Percentiles rank a stretch among this genome's conserved stretches.
phyloP scores from a whole-genome alignment of 768 basidiomycete species.

The Boletus edulis region DNA sequence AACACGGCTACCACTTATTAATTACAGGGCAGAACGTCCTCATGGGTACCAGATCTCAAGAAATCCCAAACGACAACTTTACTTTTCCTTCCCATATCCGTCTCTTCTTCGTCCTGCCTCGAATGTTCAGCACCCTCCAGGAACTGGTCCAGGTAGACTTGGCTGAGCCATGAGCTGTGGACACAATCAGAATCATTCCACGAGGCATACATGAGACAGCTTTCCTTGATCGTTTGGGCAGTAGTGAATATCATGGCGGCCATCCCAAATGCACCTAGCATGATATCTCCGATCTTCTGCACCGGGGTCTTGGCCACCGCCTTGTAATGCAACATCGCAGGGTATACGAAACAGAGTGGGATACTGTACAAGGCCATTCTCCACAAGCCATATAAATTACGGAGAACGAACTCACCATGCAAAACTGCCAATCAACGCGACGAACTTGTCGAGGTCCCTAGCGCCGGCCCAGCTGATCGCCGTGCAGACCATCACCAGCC shows the following conservation, averaged over 20 bases:
- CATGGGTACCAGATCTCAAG: constrained; percentile 11
- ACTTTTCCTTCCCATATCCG: constrained; percentile 1
- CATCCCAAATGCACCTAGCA: constrained; percentile 73
- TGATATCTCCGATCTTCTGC: constrained; percentile 66
- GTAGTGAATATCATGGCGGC: constrained; percentile 77
- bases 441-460: constrained; percentile 92
- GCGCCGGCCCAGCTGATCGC: constrained; percentile 80
- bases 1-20: constrained; percentile 14
- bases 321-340: constrained; percentile 88
- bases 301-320: constrained; percentile 72
- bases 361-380: constrained; percentile 49
- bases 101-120: neutral
- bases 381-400: neutral
- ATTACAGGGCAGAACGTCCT: constrained; percentile 9
- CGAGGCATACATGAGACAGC: neutral
- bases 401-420: constrained; percentile 65
- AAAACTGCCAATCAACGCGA: constrained; percentile 88
- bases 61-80: neutral
- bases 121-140: constrained; percentile 29
- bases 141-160: constrained; percentile 36
- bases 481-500: constrained; percentile 77
- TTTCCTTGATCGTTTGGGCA: constrained; percentile 67
- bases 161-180: constrained; percentile 62
- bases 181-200: constrained; percentile 8
- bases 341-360: constrained; percentile 92